Base-by-base conservation (phyloP, 257 asterid genomes). In the Penstemon davidsonii region DNA sequence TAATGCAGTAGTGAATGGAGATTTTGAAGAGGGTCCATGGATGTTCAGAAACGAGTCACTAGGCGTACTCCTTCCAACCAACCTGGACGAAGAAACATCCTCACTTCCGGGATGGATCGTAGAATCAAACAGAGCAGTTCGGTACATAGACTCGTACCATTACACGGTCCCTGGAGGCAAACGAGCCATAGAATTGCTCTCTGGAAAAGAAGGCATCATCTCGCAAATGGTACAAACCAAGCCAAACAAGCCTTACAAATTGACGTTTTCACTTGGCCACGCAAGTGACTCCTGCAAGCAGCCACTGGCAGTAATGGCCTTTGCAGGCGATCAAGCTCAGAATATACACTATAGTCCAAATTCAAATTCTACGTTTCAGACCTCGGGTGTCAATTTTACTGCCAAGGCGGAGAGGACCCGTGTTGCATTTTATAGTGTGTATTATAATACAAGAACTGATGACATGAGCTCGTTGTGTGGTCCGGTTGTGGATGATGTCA, bases 1-100 rank as follows among this genome's bases (percentile, higher is more conserved):
- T 67, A 85, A 90, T 60, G 92, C 95, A 4, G 97, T 93, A 15
- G 44, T 88, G 12, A 93, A 93, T 54, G 99, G 97, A 0, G 97
- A 93, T 68, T 93, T 93, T 59, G 99, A 93, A 72, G 96, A 88
- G 77, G 99, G 99, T 2, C 94, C 99, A 7, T 93, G 93, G 95
- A 87, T 93, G 96, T 88, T 90, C 78, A 72, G 94, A 50, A 93
- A 93, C 67, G 91, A 78, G 68, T 90, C 99, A 3, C 83, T 93
- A 0, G 99, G 99, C 2, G 96, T 93, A 33, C 73, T 93, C 8
- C 99, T 93, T 43, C 97, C 97, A 1, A 93, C 99, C 42, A 93
- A 88, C 68, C 96, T 93, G 0, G 96, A 93, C 11, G 96, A 90
- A 52, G 88, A 87, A 54, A 88, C 92, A 1, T 87, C 96, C 8